Base-by-base conservation (phyloP, 306 rosid genomes). In the Senna siamea region DNA sequence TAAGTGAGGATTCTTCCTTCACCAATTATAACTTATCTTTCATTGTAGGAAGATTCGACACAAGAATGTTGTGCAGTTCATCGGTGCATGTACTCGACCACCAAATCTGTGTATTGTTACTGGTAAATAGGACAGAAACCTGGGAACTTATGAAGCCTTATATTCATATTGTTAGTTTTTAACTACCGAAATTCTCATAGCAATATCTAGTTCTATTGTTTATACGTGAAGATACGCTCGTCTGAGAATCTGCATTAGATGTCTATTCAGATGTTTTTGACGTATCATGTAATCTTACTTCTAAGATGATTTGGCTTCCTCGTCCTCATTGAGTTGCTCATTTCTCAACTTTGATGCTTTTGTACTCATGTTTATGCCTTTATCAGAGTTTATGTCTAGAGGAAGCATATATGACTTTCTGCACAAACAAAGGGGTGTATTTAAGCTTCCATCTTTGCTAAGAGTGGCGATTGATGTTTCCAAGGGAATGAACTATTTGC, bases 41-140 rank as follows among this genome's bases (percentile, higher is more conserved):
- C 65, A 61, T 83, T 78, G 80, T 92, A 95, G 99, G 96, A 95
- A 92, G 84, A 83, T 95, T 76, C 93, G 96, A 59, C 99, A 95
- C 85, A 92, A 92, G 87, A 95, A 95, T 85, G 99, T 95, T 58
- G 99, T 95, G 80, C 99, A 95, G 81, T 95, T 95, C 85, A 88
- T 95, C 6, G 99, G 99, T 50, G 99, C 98, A 60, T 95, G 98
- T 73, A 95, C 99, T 38, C 86, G 50, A 69, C 90, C 89, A 71
- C 96, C 97, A 76, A 92, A 85, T 83, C 92, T 92, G 38, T 92
- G 98, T 76, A 95, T 95, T 61, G 97, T 95, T 85, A 95, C 98
- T 5, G 97, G 99, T 95, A 87, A 87, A 63, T 85, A 63, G 63
- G 77, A 47, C 18, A 51, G 8, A 57, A 41, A 43, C n/a, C 17